These are phyloP conservation scores for Plasmodium chabaudi DNA, from an alignment of 169 alveolate genomes.

Conservation along the genomic window DNA sequence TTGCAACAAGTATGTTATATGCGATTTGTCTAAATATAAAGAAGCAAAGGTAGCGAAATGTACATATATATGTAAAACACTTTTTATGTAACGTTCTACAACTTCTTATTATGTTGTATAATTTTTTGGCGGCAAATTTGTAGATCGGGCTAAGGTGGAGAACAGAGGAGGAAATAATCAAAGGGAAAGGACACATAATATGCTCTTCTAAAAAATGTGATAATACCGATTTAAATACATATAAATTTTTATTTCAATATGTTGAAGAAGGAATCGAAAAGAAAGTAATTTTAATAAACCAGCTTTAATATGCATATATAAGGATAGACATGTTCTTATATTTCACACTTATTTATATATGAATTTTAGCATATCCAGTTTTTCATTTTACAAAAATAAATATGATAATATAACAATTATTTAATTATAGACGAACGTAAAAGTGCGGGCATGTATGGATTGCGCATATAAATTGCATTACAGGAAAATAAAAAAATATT, in stretches of 20 bases:
- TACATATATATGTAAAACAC: too few species aligned
- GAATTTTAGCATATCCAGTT: neutral
- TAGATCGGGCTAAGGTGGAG: conserved; percentile 76
- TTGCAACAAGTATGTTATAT: conserved; percentile 61
- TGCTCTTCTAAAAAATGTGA: conserved; percentile 61
- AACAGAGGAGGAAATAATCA: conserved; percentile 70
- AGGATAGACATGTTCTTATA: neutral
- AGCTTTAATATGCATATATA: neutral
- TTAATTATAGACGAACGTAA: conserved; percentile 38
- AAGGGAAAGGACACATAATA: conserved; percentile 63
- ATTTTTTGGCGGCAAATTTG: too few species aligned
- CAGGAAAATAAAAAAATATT: conserved; percentile 51
- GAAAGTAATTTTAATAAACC: conserved; percentile 6
- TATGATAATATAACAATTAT: too few species aligned
- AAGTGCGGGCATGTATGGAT: conserved; percentile 64
- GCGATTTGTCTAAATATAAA: conserved; percentile 38
- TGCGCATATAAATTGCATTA: conserved; percentile 60
- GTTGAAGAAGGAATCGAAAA: conserved; percentile 23
- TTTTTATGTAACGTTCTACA: too few species aligned
- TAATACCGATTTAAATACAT: conserved; percentile 43
- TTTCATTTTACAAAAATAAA: too few species aligned
- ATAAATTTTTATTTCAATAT: conserved; percentile 53
- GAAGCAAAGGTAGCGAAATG: conserved; percentile 12
- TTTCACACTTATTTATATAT: neutral
- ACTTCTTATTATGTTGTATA: too few species aligned